These are phyloP conservation scores for Septoria linicola DNA, from an alignment of 2,329 filamentous ascomycete species.

Conservation along the genomic window DNA sequence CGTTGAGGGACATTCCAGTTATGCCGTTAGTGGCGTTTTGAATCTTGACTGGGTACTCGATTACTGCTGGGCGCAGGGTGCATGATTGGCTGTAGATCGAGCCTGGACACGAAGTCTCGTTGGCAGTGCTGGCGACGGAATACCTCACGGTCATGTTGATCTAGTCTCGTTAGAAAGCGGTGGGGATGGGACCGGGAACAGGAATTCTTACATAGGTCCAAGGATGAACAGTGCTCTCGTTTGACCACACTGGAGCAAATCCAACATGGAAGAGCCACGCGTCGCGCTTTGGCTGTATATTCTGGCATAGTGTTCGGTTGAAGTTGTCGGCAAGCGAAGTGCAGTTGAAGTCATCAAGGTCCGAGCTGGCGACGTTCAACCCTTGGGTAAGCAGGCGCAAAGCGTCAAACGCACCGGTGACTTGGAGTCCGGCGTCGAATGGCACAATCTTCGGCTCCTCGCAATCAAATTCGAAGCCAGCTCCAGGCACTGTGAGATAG, in stretches of 20 bases:
- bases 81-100: slow-evolving; percentile 3
- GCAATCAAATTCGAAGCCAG: slow-evolving; percentile 27
- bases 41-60: slow-evolving; percentile 8
- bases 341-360: neutral
- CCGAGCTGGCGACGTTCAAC: neutral
- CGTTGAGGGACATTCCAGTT: neutral
- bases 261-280: neutral
- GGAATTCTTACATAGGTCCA: neutral
- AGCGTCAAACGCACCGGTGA: slow-evolving; percentile 9
- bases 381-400: neutral
- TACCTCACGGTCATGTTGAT: neutral
- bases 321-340: neutral
- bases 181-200: neutral
- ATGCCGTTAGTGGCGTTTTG: neutral
- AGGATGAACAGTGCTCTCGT: neutral
- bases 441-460: neutral
- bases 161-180: neutral
- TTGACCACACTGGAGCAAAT: neutral
- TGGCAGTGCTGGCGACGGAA: neutral
- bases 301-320: neutral
- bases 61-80: slow-evolving; percentile 5
- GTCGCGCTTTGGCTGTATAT: neutral
- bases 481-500: slow-evolving; percentile 14
- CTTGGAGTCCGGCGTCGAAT: too few species aligned
- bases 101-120: neutral